Percentiles rank a stretch among this genome's conserved stretches.
Evolutionary conservation across 2,329 filamentous ascomycete species (phyloP).

Genomic region (Lachnellula occidentalis): DNA sequence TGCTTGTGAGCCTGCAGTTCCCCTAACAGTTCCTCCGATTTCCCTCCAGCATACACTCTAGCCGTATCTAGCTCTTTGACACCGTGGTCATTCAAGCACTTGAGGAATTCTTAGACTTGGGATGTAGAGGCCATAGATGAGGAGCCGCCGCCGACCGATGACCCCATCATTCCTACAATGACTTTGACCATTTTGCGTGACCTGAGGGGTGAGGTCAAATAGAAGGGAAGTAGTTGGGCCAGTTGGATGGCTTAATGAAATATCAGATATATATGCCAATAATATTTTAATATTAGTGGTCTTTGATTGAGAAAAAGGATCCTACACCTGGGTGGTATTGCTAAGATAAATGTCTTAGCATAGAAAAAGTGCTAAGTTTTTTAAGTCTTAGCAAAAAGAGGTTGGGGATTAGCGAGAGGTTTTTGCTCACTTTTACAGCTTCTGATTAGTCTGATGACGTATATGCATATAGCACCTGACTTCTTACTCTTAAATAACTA

Average conservation of each 20-base stretch:
- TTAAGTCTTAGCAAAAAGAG: too few species aligned
- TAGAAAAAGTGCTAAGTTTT: too few species aligned
- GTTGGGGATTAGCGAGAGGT: too few species aligned
- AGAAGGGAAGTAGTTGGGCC: background rate
- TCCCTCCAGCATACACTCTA: slow-evolving; percentile 1
- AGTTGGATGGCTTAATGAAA: background rate
- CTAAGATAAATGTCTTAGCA: too few species aligned
- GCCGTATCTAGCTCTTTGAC: slow-evolving; percentile 4
- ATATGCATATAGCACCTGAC: too few species aligned
- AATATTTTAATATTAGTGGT: too few species aligned
- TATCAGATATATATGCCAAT: background rate
- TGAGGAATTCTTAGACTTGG: slow-evolving; percentile 2
- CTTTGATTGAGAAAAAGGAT: too few species aligned
- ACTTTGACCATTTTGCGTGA: slow-evolving; percentile 4
- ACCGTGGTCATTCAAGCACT: background rate
- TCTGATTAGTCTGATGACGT: too few species aligned
- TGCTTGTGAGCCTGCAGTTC: background rate
- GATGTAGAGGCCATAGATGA: background rate
- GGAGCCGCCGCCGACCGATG: background rate
- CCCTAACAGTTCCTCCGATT: slow-evolving; percentile 2
- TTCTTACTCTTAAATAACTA: too few species aligned
- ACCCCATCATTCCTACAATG: slow-evolving; percentile 6
- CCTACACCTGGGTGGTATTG: too few species aligned
- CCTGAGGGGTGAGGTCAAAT: background rate
- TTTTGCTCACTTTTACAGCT: too few species aligned